Evolutionary conservation across 1,139 yeast species (phyloP).

Genomic region (Hansenula sp.): DNA sequence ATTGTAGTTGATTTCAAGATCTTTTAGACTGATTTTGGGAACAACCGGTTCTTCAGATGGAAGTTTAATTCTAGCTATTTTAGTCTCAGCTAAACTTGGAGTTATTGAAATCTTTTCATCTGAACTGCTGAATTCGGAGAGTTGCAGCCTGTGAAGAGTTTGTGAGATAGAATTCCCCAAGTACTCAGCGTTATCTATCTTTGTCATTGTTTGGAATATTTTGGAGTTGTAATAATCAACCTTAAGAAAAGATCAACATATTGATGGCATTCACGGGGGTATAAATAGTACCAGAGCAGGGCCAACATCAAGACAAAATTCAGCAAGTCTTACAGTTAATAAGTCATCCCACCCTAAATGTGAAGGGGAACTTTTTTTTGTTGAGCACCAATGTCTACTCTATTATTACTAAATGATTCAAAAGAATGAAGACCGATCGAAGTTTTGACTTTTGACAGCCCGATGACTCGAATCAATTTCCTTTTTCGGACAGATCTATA

Average conservation of each 20-base stretch:
- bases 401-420: no score
- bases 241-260: no score
- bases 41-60: constrained; percentile 1
- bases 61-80: background rate
- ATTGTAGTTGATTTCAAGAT: background rate
- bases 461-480: background rate
- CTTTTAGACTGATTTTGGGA: background rate
- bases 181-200: background rate
- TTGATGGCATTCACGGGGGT: no score
- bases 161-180: background rate
- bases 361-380: no score
- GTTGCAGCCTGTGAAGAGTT: background rate
- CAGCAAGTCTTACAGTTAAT: no score
- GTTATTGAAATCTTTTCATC: background rate
- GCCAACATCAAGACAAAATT: no score
- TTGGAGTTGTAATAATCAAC: background rate
- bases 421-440: no score
- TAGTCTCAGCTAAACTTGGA: constrained; percentile 2
- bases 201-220: background rate
- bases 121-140: background rate
- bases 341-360: no score
- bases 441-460: background rate
- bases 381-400: background rate
- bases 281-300: no score
- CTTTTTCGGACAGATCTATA: background rate